These are phyloP conservation scores for Saccharomycopsis malanga DNA, from an alignment of 805 yeast genomes.

Conservation along the genomic window DNA sequence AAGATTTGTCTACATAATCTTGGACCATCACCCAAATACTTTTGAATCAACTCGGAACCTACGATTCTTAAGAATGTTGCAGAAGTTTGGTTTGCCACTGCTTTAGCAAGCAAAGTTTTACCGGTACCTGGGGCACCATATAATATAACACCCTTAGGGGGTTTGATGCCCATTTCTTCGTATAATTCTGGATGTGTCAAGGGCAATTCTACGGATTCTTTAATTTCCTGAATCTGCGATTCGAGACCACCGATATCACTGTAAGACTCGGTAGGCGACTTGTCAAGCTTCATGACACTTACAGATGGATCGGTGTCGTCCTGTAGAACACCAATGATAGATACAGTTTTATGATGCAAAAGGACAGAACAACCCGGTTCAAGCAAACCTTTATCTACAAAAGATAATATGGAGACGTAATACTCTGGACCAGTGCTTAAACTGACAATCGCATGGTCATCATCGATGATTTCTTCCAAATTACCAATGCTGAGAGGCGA, in stretches of 20 bases:
- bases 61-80: constrained; percentile 95
- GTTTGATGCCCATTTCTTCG: constrained; percentile 98
- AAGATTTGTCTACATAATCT: constrained; percentile 88
- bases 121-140: constrained; percentile 99
- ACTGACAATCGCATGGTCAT: constrained; percentile 97
- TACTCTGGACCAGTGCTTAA: constrained; percentile 95
- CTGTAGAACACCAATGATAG: constrained; percentile 95
- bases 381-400: constrained; percentile 90
- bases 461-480: constrained; percentile 93
- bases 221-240: constrained; percentile 92
- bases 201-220: constrained; percentile 94
- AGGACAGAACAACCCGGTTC: constrained; percentile 97
- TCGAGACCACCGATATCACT: constrained; percentile 98
- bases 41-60: constrained; percentile 94
- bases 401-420: constrained; percentile 90
- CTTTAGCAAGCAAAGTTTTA: constrained; percentile 90
- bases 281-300: constrained; percentile 94
- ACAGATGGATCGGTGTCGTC: constrained; percentile 99
- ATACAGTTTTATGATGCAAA: constrained; percentile 90
- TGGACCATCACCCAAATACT: constrained; percentile 97
- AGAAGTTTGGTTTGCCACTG: constrained; percentile 96
- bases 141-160: constrained; percentile 95
- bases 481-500: constrained; percentile 96
- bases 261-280: constrained; percentile 93
- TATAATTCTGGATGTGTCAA: constrained; percentile 93